Conservation (phyloP, 139 green algal species). For the Picochlorum sp. region DNA sequence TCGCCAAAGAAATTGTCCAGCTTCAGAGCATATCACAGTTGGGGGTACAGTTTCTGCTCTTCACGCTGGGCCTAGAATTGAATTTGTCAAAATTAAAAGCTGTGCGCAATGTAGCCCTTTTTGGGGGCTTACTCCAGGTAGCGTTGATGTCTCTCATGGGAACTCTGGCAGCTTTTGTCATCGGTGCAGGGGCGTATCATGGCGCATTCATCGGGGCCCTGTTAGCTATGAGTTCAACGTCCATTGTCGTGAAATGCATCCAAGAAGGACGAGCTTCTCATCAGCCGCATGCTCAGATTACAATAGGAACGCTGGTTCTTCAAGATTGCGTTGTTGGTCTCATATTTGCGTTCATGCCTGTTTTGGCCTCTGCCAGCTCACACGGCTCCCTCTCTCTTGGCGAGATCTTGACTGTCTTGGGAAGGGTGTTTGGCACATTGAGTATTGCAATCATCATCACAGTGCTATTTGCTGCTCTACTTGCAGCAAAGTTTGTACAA, state of each 20-base stretch:
- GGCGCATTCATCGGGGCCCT: slow-evolving; percentile 88
- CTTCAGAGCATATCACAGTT: slow-evolving; percentile 92
- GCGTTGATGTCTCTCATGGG: slow-evolving; percentile 36
- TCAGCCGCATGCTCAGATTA: slow-evolving; percentile 76
- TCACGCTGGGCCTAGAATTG: slow-evolving; percentile 90
- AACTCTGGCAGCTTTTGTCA: slow-evolving; percentile 26
- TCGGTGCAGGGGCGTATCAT: slow-evolving; percentile 31
- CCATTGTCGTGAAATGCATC: slow-evolving; percentile 89
- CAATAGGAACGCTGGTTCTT: slow-evolving; percentile 78
- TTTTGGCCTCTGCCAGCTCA: slow-evolving; percentile 43
- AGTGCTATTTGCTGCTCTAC: slow-evolving; percentile 33
- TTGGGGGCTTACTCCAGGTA: slow-evolving; percentile 48
- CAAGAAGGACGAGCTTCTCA: slow-evolving; percentile 33
- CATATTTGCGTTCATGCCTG: slow-evolving; percentile 89
- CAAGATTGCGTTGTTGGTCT: slow-evolving; percentile 90
- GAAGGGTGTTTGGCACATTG: slow-evolving; percentile 29
- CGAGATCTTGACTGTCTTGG: slow-evolving; percentile 3
- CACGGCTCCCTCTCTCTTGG: background rate
- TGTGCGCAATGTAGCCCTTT: slow-evolving; percentile 73
- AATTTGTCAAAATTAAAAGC: slow-evolving; percentile 65
- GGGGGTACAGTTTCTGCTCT: slow-evolving; percentile 92
- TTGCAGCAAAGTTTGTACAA: slow-evolving; percentile 53
- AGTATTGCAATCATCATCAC: slow-evolving; percentile 47
- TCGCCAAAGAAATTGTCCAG: slow-evolving; percentile 56
- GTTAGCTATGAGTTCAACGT: slow-evolving; percentile 72